Base-by-base conservation (phyloP, 2,329 filamentous ascomycete genomes). In the Pseudonectria buxi region DNA sequence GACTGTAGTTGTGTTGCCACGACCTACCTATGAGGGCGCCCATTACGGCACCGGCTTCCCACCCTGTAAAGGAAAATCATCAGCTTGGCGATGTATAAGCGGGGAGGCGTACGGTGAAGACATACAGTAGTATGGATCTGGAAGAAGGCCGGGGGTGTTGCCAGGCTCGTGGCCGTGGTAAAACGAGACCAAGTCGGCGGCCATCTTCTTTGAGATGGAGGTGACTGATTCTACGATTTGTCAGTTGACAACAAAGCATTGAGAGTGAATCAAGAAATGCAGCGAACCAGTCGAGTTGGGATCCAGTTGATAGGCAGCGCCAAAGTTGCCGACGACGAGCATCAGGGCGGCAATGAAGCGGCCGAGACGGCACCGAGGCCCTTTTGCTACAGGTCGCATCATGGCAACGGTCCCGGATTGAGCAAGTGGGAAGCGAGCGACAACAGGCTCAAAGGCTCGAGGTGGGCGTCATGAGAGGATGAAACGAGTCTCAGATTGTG, bases 41-140 rank as follows among this genome's bases (percentile, higher is more conserved):
- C 61, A 80, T 70, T 67, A 89, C 78, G 37, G 83, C 83, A 34
- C 84, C 84, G 10, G 71, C 81, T 61, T 84, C 82, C 85, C 79
- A 88, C 73, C 73, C 72, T 76, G 37, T 9, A 36, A 30, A 12
- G 28, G 24, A 16, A 24, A 13, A 31, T 48, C 32, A 36, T 22
- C 22, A 33, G 18, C 18, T 9, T 36, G 26, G 36, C 24, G 35
- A 26, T 15, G 33, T 25, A 26, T 18, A n/a, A 27, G 4, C 12
- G 14, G 18, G 4, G 26, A 30, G 18, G 15, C 30, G 22, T 9
- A 13, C 7, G 1, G 12, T 18, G 9, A 5, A 11, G 24, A 55
- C 68, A 48, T 56, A 73, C 72, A 76, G 52, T 74, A 76, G 41
- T 76, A 75, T 35, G 71, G 72, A 9, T 62, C 51, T 18, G 71